Conservation (phyloP, 768 basidiomycete genomes). For the Krasilnikovozyma curviuscula region DNA sequence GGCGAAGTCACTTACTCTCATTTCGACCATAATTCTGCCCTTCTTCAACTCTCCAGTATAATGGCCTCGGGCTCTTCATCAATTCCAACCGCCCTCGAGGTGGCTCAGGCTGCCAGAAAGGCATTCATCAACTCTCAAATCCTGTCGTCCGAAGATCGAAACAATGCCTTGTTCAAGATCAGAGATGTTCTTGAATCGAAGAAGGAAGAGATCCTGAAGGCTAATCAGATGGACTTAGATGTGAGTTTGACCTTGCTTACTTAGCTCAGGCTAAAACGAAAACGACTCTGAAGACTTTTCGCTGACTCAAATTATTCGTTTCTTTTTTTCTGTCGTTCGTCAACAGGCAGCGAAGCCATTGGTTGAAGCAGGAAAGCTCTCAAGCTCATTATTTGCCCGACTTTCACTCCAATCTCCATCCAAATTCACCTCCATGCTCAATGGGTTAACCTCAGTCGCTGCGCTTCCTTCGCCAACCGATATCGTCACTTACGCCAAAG, state of each 20-base stretch:
- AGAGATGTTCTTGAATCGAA: slow-evolving; percentile 42
- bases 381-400: slow-evolving; percentile 60
- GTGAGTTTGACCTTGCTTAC: slow-evolving; percentile 27
- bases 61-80: too few species aligned
- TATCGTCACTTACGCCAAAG: slow-evolving; percentile 65
- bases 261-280: background rate
- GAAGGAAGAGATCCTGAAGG: slow-evolving; percentile 51
- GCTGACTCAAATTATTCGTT: background rate
- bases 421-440: slow-evolving; percentile 88
- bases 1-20: too few species aligned
- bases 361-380: slow-evolving; percentile 67
- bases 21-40: too few species aligned
- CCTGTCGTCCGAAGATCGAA: slow-evolving; percentile 44
- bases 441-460: slow-evolving; percentile 74
- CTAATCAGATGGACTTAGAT: slow-evolving; percentile 63
- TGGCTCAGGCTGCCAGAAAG: slow-evolving; percentile 58
- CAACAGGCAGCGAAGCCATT: slow-evolving; percentile 52
- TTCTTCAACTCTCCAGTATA: too few species aligned
- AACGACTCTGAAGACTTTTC: background rate
- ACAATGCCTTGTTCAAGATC: slow-evolving; percentile 52
- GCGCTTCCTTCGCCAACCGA: slow-evolving; percentile 71
- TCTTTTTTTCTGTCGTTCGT: background rate
- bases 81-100: slow-evolving; percentile 27
- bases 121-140: slow-evolving; percentile 81
- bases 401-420: slow-evolving; percentile 44